phyloP scores from a whole-genome alignment of 495 filamentous ascomycete genomes.

The Penicillium roqueforti region DNA sequence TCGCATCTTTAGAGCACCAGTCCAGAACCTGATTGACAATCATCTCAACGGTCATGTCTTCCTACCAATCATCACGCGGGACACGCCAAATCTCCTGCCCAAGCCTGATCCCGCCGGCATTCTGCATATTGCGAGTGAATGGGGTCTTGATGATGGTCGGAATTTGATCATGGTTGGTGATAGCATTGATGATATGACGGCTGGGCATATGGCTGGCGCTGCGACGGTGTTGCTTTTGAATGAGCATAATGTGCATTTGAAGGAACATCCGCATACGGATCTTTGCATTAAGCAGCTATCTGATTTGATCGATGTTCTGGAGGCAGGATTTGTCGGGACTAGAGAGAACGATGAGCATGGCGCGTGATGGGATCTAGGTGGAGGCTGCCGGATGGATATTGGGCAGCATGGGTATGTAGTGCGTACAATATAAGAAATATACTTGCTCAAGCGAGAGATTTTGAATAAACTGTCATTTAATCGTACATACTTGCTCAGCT shows the following conservation, averaged over 20 bases:
- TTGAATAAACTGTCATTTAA: not conserved
- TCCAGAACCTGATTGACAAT: conserved; percentile 66
- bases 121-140: conserved; percentile 71
- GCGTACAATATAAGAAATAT: not conserved
- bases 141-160: conserved; percentile 56
- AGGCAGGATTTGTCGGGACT: conserved; percentile 55
- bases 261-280: conserved; percentile 75
- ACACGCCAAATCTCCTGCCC: conserved; percentile 61
- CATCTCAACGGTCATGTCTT: conserved; percentile 67
- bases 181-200: conserved; percentile 89
- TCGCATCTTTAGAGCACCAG: conserved; percentile 46
- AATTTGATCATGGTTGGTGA: conserved; percentile 72
- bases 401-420: not conserved
- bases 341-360: conserved; percentile 17
- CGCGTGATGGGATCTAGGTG: not conserved
- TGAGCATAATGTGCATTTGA: conserved; percentile 69
- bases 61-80: conserved; percentile 78
- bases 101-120: conserved; percentile 90
- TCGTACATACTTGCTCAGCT: not conserved
- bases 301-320: conserved; percentile 66
- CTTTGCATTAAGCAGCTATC: conserved; percentile 60
- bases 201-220: conserved; percentile 77
- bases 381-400: not conserved
- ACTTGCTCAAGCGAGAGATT: not conserved
- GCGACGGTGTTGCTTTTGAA: conserved; percentile 86